Evolutionary conservation across 495 filamentous ascomycete species (phyloP), one percentile per base, ranked within the genome.

Genomic region (Aspergillus cristatus): DNA sequence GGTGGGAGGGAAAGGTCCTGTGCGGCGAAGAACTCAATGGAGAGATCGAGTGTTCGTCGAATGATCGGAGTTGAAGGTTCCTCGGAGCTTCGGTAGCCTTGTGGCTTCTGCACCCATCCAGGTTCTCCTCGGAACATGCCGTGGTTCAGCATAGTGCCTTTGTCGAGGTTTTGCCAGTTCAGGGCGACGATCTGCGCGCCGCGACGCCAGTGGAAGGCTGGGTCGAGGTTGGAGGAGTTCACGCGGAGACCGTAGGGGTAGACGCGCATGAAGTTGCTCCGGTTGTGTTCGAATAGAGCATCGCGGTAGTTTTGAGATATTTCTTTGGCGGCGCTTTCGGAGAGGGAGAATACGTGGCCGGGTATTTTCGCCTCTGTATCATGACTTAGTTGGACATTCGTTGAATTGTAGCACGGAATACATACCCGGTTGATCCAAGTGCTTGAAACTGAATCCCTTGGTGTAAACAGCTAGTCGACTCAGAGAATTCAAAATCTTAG

Each of bases 71-170:
- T 34, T 0, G 46, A 38, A 14, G 43, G 40, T 6, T 39, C 35
- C 4, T 57, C 49, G 17, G 52, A 38, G 44, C 69, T 71, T 28
- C 74, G 68, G 46, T 79, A 84, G 14, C 78, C 82, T 17, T 67
- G 54, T 0, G 90, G 89, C 50, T 97, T 97, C 1, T 91, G 68
- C 1, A 91, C 78, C 69, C 86, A 97, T 13, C 90, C 90, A 3
- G 66, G 68, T 1, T 81, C 81, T 8, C 79, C 81, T 3, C 72
- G 70, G 54, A 97, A 97, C 86, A 96, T 90, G 40, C 76, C 90
- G 49, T 87, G 78, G 51, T 95, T 95, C 1, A 95, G 73, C 90
- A 96, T 96, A 82, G 86, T 93, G 10, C 86, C 89, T 40, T 81
- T 79, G 51, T 96, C 90, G 51, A 78, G 77, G 38, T 79, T 81